These are phyloP conservation scores for Hypoxylon sp. DNA, from an alignment of 2,329 filamentous ascomycete species.

Conservation along the genomic window DNA sequence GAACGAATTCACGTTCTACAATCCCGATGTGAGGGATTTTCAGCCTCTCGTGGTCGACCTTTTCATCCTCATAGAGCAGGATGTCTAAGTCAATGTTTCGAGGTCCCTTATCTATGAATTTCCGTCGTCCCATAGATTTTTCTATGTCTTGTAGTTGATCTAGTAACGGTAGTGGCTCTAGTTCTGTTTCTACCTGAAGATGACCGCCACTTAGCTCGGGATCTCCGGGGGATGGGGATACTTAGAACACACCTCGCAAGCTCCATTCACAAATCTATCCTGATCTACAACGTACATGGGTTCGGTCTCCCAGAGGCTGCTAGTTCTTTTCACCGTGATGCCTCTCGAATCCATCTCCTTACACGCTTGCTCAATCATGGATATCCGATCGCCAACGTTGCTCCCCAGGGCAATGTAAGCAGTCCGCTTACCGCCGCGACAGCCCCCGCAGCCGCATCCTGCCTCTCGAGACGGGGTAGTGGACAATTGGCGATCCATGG, in stretches of 20 bases:
- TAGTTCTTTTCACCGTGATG: slow-evolving; percentile 82
- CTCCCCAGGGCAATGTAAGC: slow-evolving; percentile 92
- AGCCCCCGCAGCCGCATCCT: slow-evolving; percentile 46
- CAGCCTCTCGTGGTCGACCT: slow-evolving; percentile 77
- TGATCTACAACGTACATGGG: slow-evolving; percentile 98
- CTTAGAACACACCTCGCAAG: slow-evolving; percentile 78
- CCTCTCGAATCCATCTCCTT: slow-evolving; percentile 77
- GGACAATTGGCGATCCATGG: slow-evolving; percentile 44
- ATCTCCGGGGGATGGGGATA: slow-evolving; percentile 1
- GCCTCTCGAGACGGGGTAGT: slow-evolving; percentile 36
- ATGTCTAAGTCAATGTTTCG: slow-evolving; percentile 96
- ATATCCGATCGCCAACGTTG: slow-evolving; percentile 88
- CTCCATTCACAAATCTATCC: slow-evolving; percentile 89
- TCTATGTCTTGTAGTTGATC: slow-evolving; percentile 89
- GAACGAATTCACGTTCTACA: slow-evolving; percentile 91
- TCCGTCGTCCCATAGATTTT: slow-evolving; percentile 79
- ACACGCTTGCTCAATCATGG: slow-evolving; percentile 87
- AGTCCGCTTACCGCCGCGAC: slow-evolving; percentile 52
- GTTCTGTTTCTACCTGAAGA: slow-evolving; percentile 79
- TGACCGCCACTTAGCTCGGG: slow-evolving; percentile 18
- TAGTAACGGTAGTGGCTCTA: slow-evolving; percentile 80
- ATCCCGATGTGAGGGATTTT: slow-evolving; percentile 87
- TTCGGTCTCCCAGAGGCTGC: slow-evolving; percentile 91
- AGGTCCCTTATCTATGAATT: slow-evolving; percentile 91
- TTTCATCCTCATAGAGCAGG: slow-evolving; percentile 79